These are phyloP conservation scores for Tuber calosporum DNA, from an alignment of 495 filamentous ascomycete species.

Conservation along the genomic window DNA sequence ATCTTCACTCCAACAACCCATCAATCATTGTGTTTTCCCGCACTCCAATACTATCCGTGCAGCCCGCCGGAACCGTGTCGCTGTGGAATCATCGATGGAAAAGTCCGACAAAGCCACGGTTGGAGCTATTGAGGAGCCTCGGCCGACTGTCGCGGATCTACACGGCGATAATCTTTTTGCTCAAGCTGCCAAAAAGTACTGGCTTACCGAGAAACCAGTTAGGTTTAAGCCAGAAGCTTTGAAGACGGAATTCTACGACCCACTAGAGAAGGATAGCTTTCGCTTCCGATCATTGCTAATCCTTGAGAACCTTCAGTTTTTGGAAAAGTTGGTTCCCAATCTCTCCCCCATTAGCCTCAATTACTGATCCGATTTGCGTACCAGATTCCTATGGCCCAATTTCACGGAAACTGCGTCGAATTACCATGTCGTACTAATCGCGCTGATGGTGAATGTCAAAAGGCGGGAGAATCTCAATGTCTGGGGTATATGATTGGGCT, in stretches of 20 bases:
- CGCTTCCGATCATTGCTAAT: slow-evolving; percentile 67
- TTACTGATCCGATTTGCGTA: slow-evolving; percentile 19
- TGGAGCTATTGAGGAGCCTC: slow-evolving; percentile 44
- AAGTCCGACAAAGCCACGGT: slow-evolving; percentile 33
- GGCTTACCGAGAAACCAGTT: slow-evolving; percentile 61
- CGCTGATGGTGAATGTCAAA: slow-evolving; percentile 79
- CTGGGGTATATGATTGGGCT: slow-evolving; percentile 59
- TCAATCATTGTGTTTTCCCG: slow-evolving; percentile 1
- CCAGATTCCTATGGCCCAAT: slow-evolving; percentile 85
- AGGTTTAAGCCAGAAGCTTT: slow-evolving; percentile 80
- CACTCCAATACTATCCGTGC: slow-evolving; percentile 1
- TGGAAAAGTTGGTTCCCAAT: slow-evolving; percentile 61
- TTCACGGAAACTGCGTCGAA: slow-evolving; percentile 85
- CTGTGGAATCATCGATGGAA: slow-evolving; percentile 23
- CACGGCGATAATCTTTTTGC: slow-evolving; percentile 75
- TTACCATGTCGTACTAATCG: slow-evolving; percentile 78
- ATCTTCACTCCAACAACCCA: slow-evolving; percentile 21
- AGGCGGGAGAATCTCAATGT: slow-evolving; percentile 75
- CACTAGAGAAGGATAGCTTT: slow-evolving; percentile 72
- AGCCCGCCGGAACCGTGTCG: slow-evolving; percentile 4
- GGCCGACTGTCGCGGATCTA: slow-evolving; percentile 59
- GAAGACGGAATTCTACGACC: slow-evolving; percentile 86
- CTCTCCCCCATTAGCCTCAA: not conserved
- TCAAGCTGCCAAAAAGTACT: slow-evolving; percentile 73
- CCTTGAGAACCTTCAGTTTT: slow-evolving; percentile 80